Evolutionary conservation across 1,139 yeast genomes (phyloP), one percentile per base, ranked within the genome.

Genomic region (Magnusiomyces fungicola): DNA sequence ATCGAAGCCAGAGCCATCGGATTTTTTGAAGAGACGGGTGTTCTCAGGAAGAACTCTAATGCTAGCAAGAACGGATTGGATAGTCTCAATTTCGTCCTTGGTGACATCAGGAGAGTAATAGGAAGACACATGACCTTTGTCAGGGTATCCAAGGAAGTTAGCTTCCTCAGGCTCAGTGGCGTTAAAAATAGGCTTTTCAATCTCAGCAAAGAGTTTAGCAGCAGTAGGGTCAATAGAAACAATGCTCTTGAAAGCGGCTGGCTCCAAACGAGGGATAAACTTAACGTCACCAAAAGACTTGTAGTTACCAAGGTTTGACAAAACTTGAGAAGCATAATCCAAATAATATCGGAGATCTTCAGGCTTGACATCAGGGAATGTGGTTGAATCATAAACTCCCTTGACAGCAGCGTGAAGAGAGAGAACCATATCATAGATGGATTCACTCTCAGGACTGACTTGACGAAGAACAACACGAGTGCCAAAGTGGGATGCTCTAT

Each of bases 201-300:
- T 72, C 9, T 62, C 58, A 12, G 69, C 66, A 62, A 75, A 86
- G 47, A 72, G 62, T 1, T 64, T 63, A 4, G 68, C 53, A 21
- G 73, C 64, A 2, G 67, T 60, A 2, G 68, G 61, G 24, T 63
- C 60, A n/a, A 73, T 56, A 14, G 38, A 22, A 14, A 43, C 45
- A 43, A 43, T 43, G 5, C 29, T 9, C 18, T 43, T 43, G 30
- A 43, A 43, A 3, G 73, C 72, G 1, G 67, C 75, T 38, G 58
- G 60, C 0, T 72, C 48, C 39, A 86, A 61, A 44, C 78, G 70
- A 36, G 96, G 96, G 56, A 88, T 73, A 62, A 87, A 87, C 67
- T 88, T 88, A 56, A 78, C 79, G 67, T 88, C 96, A 55, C 96
- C 96, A 67, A 88, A 88, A 0, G 94, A 83, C 69, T 86, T 87